Percentiles rank a stretch among this genome's conserved stretches.
Conservation (phyloP, 257 asterid genomes). For the Leonotis leonurus region DNA sequence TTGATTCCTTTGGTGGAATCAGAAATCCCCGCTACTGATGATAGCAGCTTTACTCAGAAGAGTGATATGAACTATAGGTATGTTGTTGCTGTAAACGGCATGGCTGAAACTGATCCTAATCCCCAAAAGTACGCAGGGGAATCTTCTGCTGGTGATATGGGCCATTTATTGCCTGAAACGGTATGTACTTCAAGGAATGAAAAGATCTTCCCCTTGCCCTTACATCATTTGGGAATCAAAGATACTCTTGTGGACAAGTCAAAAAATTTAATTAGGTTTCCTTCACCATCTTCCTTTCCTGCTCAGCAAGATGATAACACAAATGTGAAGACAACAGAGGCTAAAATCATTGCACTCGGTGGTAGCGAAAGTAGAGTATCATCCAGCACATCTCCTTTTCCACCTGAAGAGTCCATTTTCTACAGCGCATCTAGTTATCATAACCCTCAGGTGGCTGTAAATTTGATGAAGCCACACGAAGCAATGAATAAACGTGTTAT, state of each 20-base stretch:
- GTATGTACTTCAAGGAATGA: conserved; percentile 27
- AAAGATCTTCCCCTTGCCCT: conserved; percentile 23
- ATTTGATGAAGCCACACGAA: conserved; percentile 17
- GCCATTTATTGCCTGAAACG: conserved; percentile 26
- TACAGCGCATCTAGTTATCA: conserved; percentile 18
- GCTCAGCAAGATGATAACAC: conserved; percentile 29
- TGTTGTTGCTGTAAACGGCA: conserved; percentile 61
- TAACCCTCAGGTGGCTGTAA: conserved; percentile 22
- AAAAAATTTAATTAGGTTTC: conserved; percentile 23
- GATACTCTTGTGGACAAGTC: conserved; percentile 29
- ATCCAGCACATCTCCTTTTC: conserved; percentile 24
- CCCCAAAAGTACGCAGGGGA: conserved; percentile 27
- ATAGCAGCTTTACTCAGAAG: conserved; percentile 30
- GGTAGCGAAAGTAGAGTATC: conserved; percentile 27
- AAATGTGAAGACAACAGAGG: conserved; percentile 13
- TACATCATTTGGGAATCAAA: conserved; percentile 28
- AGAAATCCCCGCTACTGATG: conserved; percentile 30
- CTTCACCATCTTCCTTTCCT: conserved; percentile 27
- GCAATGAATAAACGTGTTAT: conserved; percentile 20
- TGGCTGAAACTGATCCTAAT: conserved; percentile 34
- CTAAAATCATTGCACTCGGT: conserved; percentile 19
- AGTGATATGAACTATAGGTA: conserved; percentile 44
- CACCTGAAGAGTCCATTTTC: conserved; percentile 26
- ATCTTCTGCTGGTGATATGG: conserved; percentile 23
- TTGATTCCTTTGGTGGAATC: conserved; percentile 52